phyloP scores from a whole-genome alignment of 106 monocot species.

The Ottelia alismoides region DNA sequence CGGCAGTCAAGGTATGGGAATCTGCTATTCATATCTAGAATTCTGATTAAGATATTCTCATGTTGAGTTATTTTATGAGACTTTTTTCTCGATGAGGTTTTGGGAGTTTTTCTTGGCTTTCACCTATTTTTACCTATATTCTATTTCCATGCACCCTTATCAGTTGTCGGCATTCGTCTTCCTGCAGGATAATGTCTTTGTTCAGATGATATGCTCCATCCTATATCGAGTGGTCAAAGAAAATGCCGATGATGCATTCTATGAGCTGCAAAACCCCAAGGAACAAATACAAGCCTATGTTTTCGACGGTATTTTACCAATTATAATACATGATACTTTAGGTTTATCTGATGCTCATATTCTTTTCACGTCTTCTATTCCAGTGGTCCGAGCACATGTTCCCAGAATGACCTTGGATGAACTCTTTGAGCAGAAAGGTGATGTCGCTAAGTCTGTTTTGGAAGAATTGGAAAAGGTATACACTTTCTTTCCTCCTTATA shows the following conservation, averaged over 20 bases:
- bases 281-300: conserved; percentile 95
- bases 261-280: conserved; percentile 88
- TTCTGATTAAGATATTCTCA: no score
- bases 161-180: background rate
- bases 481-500: background rate
- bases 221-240: conserved; percentile 71
- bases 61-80: no score
- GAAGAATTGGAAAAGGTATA: conserved; percentile 96
- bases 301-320: conserved; percentile 65
- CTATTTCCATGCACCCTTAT: no score
- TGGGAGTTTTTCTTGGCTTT: no score
- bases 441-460: conserved; percentile 80
- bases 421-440: conserved; percentile 91
- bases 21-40: no score
- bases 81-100: no score
- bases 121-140: no score
- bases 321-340: background rate
- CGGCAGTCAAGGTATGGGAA: no score
- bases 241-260: conserved; percentile 95
- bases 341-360: background rate
- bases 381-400: conserved; percentile 89
- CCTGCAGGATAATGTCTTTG: conserved; percentile 93
- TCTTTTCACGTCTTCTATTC: background rate
- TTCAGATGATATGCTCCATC: conserved; percentile 80
- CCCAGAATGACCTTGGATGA: conserved; percentile 86